phyloP scores from a whole-genome alignment of 2,329 filamentous ascomycete species.

The Fusarium praegraminearum region DNA sequence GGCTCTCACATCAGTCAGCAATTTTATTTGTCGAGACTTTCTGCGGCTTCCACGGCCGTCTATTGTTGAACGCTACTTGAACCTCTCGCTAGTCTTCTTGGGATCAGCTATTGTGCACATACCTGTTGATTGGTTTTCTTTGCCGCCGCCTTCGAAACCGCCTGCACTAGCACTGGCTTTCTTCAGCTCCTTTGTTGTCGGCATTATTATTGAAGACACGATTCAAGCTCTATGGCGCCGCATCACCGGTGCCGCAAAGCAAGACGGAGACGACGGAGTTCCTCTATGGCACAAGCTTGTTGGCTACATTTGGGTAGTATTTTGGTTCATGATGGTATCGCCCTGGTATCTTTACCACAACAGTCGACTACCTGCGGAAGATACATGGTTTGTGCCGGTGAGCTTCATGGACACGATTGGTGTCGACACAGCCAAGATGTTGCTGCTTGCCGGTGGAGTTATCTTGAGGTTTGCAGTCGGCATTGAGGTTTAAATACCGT shows the following conservation, averaged over 20 bases:
- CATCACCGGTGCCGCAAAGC: accelerated
- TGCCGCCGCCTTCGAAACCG: background rate
- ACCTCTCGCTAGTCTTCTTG: background rate
- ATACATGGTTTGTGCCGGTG: background rate
- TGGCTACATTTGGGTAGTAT: background rate
- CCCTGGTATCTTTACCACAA: background rate
- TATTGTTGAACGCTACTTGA: background rate
- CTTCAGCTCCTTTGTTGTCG: background rate
- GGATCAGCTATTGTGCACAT: background rate
- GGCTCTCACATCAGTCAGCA: background rate
- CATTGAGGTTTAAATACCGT: background rate
- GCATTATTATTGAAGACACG: background rate
- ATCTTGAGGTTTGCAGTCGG: background rate
- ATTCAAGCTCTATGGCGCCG: background rate
- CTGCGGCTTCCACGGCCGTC: background rate
- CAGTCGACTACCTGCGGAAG: background rate
- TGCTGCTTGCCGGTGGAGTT: background rate
- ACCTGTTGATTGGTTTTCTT: background rate
- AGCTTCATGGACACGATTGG: background rate
- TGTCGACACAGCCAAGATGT: too few species aligned
- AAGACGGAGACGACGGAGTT: background rate
- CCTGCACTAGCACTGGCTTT: background rate
- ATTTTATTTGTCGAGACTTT: background rate
- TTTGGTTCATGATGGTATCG: background rate
- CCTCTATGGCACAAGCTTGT: background rate